phyloP scores from a whole-genome alignment of 1,139 yeast species.

The Blastobotrys illinoisensis region DNA sequence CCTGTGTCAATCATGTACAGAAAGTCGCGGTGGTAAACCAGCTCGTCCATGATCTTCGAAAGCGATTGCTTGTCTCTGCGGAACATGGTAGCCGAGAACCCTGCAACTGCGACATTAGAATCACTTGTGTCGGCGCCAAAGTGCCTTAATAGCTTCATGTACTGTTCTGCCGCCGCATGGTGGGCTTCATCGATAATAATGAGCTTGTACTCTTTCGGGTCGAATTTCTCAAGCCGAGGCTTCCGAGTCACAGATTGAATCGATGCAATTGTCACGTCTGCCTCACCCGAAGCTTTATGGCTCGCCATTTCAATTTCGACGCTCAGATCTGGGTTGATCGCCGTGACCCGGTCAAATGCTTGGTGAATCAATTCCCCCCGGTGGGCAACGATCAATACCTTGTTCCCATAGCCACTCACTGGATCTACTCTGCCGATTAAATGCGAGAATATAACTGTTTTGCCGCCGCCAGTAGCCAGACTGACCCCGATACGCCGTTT shows the following conservation, averaged over 20 bases:
- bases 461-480: slow-evolving; percentile 93
- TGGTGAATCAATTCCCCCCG: slow-evolving; percentile 74
- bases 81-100: slow-evolving; percentile 79
- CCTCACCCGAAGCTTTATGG: slow-evolving; percentile 36
- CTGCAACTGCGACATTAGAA: slow-evolving; percentile 55
- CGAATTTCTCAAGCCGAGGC: slow-evolving; percentile 47
- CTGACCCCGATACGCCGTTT: slow-evolving; percentile 68
- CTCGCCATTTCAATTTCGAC: slow-evolving; percentile 75
- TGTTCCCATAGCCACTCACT: slow-evolving; percentile 37
- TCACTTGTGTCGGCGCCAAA: slow-evolving; percentile 44
- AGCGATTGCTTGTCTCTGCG: slow-evolving; percentile 64
- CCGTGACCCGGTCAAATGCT: slow-evolving; percentile 49
- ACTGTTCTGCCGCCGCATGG: slow-evolving; percentile 76
- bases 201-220: slow-evolving; percentile 57
- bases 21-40: slow-evolving; percentile 65
- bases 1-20: slow-evolving; percentile 63
- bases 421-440: slow-evolving; percentile 49
- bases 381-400: slow-evolving; percentile 70
- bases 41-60: slow-evolving; percentile 59
- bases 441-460: slow-evolving; percentile 77
- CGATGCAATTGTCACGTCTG: slow-evolving; percentile 73
- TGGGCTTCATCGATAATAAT: slow-evolving; percentile 91
- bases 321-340: slow-evolving; percentile 44
- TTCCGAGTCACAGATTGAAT: slow-evolving; percentile 57
- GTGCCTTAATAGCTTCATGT: slow-evolving; percentile 51